Base-by-base conservation (phyloP, 148 eudicot genomes). In the Diospyros lotus region DNA sequence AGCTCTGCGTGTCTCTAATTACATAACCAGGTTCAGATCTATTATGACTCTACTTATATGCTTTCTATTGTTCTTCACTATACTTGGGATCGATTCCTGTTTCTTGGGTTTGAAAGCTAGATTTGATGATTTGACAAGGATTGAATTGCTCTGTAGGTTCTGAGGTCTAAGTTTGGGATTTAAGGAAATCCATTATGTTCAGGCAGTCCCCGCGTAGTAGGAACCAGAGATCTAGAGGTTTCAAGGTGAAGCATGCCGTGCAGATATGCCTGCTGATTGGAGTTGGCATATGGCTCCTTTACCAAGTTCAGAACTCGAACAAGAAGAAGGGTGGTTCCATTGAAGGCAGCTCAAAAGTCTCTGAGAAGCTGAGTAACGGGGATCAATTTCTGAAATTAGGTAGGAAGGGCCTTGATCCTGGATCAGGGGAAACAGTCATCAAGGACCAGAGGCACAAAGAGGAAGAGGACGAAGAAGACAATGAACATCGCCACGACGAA, bases 161-260 rank as follows among this genome's bases (percentile, higher is more conserved):
- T 71, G 28, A 43, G 42, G 9, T 17, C 64, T 72, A 18, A 72
- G 61, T 50, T 58, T n/a, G 10, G 54, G 73, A 50, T 9, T 65
- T 39, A 42, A 55, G 66, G 78, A 62, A 53, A 58, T 4, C 41
- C 66, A 78, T 58, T 81, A 93, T 93, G 98, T 89, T 86, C 75
- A 93, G 77, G 89, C 78, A 72, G 58, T 93, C 98, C 8, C 98
- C 96, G 15, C 87, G 92, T n/a, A n/a, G n/a, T 40, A 85, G 96
- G 79, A 88, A 82, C 76, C 83, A 70, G 70, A 87, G 92, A 78
- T 81, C 86, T 54, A 88, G 88, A 80, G 98, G 94, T 43, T 81
- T 93, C 41, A 93, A 93, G 82, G 96, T 93, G 44, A 93, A 91
- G 86, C 98, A 91, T 78, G 90, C 79, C 2, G 66, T 93, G 58